Conservation (phyloP, 1,284 basidiomycete species). For the Meira miltonrushii region DNA sequence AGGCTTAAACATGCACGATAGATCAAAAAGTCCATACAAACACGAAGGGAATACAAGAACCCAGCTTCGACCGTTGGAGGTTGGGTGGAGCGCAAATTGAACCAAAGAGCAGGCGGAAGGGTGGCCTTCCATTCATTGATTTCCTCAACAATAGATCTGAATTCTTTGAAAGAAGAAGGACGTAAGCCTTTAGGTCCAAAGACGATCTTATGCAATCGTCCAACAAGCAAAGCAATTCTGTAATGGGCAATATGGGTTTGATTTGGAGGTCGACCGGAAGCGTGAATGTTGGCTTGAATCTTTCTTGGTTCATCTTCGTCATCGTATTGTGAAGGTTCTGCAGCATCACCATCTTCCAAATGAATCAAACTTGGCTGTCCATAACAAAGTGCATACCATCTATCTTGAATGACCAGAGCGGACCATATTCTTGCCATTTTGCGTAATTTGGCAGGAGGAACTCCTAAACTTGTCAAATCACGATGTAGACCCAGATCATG, state of each 20-base stretch:
- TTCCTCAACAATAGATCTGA: background rate
- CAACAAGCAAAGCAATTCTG: background rate
- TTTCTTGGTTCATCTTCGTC: background rate
- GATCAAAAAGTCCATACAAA: background rate
- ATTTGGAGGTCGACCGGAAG: background rate
- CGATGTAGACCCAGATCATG: constrained; percentile 5
- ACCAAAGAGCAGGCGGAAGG: background rate
- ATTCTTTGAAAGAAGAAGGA: background rate
- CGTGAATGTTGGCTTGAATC: too few species aligned
- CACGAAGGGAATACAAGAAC: background rate
- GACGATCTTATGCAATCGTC: background rate
- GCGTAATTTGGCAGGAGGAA: background rate
- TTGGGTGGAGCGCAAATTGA: background rate
- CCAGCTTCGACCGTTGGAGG: background rate
- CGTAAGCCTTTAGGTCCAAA: background rate
- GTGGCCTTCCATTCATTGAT: background rate
- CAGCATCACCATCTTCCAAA: constrained; percentile 1
- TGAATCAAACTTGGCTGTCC: constrained; percentile 2
- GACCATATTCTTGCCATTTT: constrained; percentile 1
- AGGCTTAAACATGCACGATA: background rate
- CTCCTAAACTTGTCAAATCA: background rate
- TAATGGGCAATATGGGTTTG: background rate
- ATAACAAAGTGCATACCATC: constrained; percentile 1
- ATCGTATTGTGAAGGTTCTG: background rate
- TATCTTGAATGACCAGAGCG: constrained; percentile 1